Conservation (phyloP, 192 early-diverging fungal species). For the Dissophora ornata region DNA sequence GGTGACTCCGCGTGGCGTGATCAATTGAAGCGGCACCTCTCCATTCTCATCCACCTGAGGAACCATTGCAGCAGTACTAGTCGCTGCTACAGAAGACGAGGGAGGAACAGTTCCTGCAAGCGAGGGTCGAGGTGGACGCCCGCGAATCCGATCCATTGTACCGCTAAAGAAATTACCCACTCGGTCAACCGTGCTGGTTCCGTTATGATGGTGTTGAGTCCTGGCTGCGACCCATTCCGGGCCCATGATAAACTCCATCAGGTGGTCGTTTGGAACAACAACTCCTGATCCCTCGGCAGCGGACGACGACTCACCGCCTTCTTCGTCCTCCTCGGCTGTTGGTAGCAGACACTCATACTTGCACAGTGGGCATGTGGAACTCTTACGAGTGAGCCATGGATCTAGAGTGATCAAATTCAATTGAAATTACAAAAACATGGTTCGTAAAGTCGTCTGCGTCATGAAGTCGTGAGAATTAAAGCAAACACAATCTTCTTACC, state of each 20-base stretch:
- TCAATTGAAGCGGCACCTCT: constrained; percentile 16
- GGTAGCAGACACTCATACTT: constrained; percentile 48
- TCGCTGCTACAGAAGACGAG: neutral
- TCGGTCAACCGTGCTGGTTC: constrained; percentile 5
- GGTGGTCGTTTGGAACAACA: constrained; percentile 23
- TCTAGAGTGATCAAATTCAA: constrained; percentile 14
- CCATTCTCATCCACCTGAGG: neutral
- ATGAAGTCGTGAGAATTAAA: no score
- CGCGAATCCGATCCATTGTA: constrained; percentile 7
- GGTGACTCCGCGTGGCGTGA: neutral
- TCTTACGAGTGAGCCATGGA: constrained; percentile 56
- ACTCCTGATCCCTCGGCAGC: neutral
- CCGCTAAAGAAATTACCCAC: constrained; percentile 18
- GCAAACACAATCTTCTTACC: no score
- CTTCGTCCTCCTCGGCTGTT: neutral
- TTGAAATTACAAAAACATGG: neutral
- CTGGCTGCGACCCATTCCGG: constrained; percentile 38
- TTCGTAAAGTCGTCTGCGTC: no score
- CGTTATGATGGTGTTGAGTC: constrained; percentile 12
- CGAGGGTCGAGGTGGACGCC: constrained; percentile 6
- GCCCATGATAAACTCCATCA: constrained; percentile 51
- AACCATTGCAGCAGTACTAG: neutral
- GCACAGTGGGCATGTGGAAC: constrained; percentile 56
- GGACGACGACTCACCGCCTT: neutral
- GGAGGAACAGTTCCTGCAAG: neutral